Evolutionary conservation across 192 early-diverging fungal genomes (phyloP).

Genomic region (Chytriomyces sp.): DNA sequence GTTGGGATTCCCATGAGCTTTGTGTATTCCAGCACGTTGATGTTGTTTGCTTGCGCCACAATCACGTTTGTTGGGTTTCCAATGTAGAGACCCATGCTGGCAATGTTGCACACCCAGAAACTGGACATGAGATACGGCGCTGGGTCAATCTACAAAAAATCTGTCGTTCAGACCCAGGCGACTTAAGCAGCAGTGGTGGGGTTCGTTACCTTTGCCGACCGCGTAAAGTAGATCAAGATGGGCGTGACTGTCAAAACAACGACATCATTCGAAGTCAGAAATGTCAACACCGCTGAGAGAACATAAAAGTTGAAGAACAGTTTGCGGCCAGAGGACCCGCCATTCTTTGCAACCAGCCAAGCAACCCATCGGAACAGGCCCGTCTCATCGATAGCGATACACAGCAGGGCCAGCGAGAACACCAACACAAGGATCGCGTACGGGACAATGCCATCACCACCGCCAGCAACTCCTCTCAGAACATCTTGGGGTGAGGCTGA

Average conservation of each 20-base stretch:
- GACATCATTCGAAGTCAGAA: slow-evolving; percentile 81
- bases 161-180: neutral
- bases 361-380: slow-evolving; percentile 59
- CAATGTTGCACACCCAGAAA: slow-evolving; percentile 74
- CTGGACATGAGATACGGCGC: slow-evolving; percentile 75
- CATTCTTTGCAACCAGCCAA: slow-evolving; percentile 32
- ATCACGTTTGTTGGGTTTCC: slow-evolving; percentile 91
- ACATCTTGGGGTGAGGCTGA: slow-evolving; percentile 58
- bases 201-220: slow-evolving; percentile 63
- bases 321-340: slow-evolving; percentile 42
- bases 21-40: slow-evolving; percentile 76
- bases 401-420: slow-evolving; percentile 81
- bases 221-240: slow-evolving; percentile 77
- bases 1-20: slow-evolving; percentile 84
- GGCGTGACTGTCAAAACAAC: slow-evolving; percentile 83
- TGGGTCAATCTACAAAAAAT: slow-evolving; percentile 29
- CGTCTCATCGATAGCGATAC: slow-evolving; percentile 82
- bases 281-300: slow-evolving; percentile 73
- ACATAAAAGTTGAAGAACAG: slow-evolving; percentile 75
- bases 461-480: slow-evolving; percentile 65
- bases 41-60: slow-evolving; percentile 75
- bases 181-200: neutral
- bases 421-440: slow-evolving; percentile 84
- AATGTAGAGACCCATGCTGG: slow-evolving; percentile 82
- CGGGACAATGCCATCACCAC: slow-evolving; percentile 63